These are phyloP conservation scores for Cyberlindnera maclurae DNA, from an alignment of 805 yeast species.

Conservation along the genomic window DNA sequence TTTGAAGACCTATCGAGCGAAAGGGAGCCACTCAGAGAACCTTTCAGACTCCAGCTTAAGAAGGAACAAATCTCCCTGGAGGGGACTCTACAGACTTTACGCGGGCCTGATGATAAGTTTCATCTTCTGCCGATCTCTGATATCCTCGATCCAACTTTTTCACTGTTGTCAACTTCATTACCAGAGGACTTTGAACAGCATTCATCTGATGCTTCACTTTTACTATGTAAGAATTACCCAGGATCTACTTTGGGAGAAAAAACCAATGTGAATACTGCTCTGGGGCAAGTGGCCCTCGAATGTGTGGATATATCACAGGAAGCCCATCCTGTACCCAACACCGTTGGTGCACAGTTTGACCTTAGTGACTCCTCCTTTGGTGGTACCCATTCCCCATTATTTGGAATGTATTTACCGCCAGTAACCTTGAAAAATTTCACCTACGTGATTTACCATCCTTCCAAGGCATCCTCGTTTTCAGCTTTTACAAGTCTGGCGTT, in stretches of 20 bases:
- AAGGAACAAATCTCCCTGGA: slow-evolving; percentile 12
- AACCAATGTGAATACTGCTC: too few species aligned
- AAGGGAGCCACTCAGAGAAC: not conserved
- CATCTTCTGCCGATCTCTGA: slow-evolving; percentile 5
- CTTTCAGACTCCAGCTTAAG: slow-evolving; percentile 18
- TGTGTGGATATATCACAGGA: not conserved
- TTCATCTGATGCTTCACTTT: slow-evolving; percentile 3
- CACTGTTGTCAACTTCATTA: slow-evolving; percentile 3
- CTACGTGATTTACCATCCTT: slow-evolving; percentile 41
- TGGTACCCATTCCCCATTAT: slow-evolving; percentile 41
- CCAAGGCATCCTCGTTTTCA: slow-evolving; percentile 1
- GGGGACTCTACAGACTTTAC: slow-evolving; percentile 1
- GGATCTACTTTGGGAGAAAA: not conserved
- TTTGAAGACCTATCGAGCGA: slow-evolving; percentile 34
- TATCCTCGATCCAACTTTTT: not conserved
- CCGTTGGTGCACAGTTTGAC: slow-evolving; percentile 23
- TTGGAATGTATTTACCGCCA: slow-evolving; percentile 37
- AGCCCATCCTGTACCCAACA: slow-evolving; percentile 40
- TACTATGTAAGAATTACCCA: slow-evolving; percentile 8
- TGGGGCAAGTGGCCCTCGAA: too few species aligned
- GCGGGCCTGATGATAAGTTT: not conserved
- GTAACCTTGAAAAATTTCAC: slow-evolving; percentile 38
- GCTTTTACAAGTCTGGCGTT: slow-evolving; percentile 8
- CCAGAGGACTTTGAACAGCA: slow-evolving; percentile 1
- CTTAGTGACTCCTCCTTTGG: slow-evolving; percentile 45